Conservation (phyloP, 345 rosid genomes). For the Euphorbia lathyris region DNA sequence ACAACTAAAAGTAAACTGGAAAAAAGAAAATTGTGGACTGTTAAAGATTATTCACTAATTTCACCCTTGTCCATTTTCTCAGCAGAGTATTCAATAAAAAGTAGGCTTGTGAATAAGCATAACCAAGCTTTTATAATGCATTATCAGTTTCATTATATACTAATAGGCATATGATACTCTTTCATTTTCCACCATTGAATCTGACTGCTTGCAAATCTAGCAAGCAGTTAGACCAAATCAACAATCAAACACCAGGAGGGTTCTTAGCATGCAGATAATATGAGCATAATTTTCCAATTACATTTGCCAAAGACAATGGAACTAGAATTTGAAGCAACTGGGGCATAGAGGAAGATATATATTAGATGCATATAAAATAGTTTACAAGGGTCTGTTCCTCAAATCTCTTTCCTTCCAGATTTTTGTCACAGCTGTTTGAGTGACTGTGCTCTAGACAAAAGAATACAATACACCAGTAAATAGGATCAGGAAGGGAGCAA, state of each 20-base stretch:
- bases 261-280: constrained; percentile 7
- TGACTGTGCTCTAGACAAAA: neutral
- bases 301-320: constrained; percentile 4
- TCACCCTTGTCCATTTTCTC: neutral
- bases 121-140: neutral
- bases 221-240: constrained; percentile 10
- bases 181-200: constrained; percentile 2
- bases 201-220: neutral
- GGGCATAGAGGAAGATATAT: constrained; percentile 1
- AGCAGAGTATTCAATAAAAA: neutral
- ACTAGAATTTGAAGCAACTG: neutral
- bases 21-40: neutral
- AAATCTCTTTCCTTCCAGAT: neutral
- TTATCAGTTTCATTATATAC: neutral
- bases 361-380: neutral
- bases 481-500: neutral
- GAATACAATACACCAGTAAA: neutral
- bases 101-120: constrained; percentile 1
- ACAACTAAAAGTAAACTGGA: neutral
- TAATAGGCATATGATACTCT: neutral
- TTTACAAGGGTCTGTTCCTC: neutral
- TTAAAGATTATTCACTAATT: neutral
- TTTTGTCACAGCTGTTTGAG: neutral
- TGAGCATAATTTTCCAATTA: neutral
- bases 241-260: neutral